Base-by-base conservation (phyloP, 331 rosid species). In the Pyrus hybrid region DNA sequence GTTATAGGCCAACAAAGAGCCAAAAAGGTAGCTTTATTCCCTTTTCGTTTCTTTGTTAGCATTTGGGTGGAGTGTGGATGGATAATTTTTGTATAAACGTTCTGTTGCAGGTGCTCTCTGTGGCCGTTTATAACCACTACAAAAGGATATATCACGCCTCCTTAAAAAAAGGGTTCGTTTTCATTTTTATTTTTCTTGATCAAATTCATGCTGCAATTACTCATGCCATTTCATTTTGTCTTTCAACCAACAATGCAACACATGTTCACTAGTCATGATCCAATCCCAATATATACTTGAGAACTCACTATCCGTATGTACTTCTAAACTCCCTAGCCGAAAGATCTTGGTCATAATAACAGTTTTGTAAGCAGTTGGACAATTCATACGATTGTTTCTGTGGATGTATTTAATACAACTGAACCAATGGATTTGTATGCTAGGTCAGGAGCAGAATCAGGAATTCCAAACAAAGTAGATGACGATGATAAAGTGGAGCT, bases 41-140 rank as follows among this genome's bases (percentile, higher is more conserved):
- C 67, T 2, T 21, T 26, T 0, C 12, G 62, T 3, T 56, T 30
- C 1, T 58, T 29, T 37, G 23, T 57, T 37, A 18, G 9, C 67
- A 21, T 53, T 53, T 29, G 16, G 26, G 18, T 60, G 25, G 17
- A 60, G 12, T 60, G 23, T 81, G 79, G 63, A 76, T 68, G 35
- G 68, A 26, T 79, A 81, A 69, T 76, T 77, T 72, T 67, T 77
- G 67, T 85, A 81, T 84, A 1, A 43, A 43, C 49, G 1, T 62
- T 78, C 73, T 7, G 20, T 73, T 85, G 71, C 88, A 94, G 99
- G 96, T 94, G 77, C 96, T 94, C 77, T 86, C 99, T 78, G 99
- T 94, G 67, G 99, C 97, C 64, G 99, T 94, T 80, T 91, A 94
- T 86, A 94, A 94, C 81, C 99, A 94, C 88, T 94, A 91, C 77